Evolutionary conservation across 768 basidiomycete genomes (phyloP), one percentile per base, ranked within the genome.

Genomic region (Podaxis mareebaensis): DNA sequence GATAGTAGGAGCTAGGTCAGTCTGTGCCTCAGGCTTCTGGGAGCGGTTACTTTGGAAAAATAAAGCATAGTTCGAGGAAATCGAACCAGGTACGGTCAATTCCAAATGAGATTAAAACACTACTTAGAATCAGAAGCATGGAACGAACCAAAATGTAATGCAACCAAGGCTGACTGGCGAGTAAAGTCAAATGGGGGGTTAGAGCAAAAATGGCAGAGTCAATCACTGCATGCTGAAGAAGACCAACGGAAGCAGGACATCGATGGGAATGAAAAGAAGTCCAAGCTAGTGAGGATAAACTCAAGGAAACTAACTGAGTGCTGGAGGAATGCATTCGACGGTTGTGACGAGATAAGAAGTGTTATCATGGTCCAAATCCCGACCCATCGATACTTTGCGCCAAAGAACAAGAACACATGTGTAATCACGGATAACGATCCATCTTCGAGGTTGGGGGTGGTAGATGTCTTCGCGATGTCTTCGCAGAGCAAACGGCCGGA

Each of bases 121-220:
- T 28, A 12, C 26, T 51, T 26, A 51, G 20, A 12, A 51, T 51
- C 22, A 39, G 38, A 6, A 24, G 20, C 12, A n/a, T 38, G 38
- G 20, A 39, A 39, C 20, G 24, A 56, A 39, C 54, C 22, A 15
- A n/a, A 20, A 22, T 46, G 8, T 10, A 33, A 33, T n/a, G 38
- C 54, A 46, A 60, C 49, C 24, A 55, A 58, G 13, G 46, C 44
- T 30, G 38, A 58, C 20, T 33, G 12, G 3, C 15, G 42, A 40
- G 26, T 8, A 33, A 40, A 30, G 39, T 22, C 24, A 42, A 48
- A 39, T 7, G 6, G 8, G 44, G 8, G 22, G 40, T 44, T 13
- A 61, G 53, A 61, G 39, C 26, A 53, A 60, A 40, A 52, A 24
- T 60, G 59, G 49, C 59, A 60, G 59, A 60, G 59, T 46, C 59